phyloP scores from a whole-genome alignment of 352 stramenopile genomes.

The Saprolegnia diclina region DNA sequence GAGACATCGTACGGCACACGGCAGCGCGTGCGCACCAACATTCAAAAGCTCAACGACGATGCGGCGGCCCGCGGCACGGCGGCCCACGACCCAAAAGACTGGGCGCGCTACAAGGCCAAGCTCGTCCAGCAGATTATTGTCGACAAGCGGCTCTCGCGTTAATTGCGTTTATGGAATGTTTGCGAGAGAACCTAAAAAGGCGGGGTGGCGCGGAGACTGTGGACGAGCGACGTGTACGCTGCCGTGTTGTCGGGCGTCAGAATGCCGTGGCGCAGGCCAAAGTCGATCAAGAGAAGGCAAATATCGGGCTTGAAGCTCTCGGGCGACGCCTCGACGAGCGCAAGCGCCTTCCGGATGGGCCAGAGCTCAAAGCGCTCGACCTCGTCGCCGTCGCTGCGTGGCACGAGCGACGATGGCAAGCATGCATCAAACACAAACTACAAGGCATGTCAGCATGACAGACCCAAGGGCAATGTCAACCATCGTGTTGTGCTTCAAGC shows the following conservation, averaged over 20 bases:
- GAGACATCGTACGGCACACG: constrained; percentile 24
- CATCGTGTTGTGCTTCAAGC: constrained; percentile 65
- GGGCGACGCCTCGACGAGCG: constrained; percentile 36
- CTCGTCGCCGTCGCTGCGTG: constrained; percentile 50
- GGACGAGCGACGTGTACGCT: constrained; percentile 31
- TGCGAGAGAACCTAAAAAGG: background rate
- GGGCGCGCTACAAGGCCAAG: constrained; percentile 9
- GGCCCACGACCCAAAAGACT: background rate
- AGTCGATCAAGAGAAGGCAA: constrained; percentile 59
- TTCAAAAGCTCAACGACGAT: constrained; percentile 9
- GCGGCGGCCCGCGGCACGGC: background rate
- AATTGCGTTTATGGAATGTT: too few species aligned
- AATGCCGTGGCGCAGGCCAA: constrained; percentile 53
- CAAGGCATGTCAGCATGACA: too few species aligned
- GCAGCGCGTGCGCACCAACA: constrained; percentile 24
- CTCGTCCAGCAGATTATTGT: constrained; percentile 5
- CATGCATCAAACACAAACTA: constrained; percentile 57
- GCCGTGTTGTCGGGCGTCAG: constrained; percentile 51
- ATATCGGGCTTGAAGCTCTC: constrained; percentile 69
- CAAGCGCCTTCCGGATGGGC: constrained; percentile 36
- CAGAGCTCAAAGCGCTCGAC: constrained; percentile 60
- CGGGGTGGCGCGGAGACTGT: background rate
- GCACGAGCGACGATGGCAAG: constrained; percentile 35
- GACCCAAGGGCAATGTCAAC: too few species aligned
- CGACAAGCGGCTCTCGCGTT: background rate